Evolutionary conservation across 345 rosid genomes (phyloP), one percentile per base, ranked within the genome.

Genomic region (Erodium maritimum): DNA sequence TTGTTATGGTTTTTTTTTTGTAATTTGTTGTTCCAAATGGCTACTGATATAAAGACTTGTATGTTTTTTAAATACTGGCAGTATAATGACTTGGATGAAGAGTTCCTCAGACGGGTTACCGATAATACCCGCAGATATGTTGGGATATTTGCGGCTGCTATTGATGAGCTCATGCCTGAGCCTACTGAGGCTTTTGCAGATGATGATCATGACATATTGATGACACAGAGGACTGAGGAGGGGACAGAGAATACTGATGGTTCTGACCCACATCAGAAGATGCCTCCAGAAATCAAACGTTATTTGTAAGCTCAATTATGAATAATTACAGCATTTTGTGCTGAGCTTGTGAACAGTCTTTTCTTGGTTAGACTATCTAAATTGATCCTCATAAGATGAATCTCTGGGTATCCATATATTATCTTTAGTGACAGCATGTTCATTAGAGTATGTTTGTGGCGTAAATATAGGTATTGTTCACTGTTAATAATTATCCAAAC

Each of bases 211-310:
- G 89, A 85, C 69, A 81, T 93, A 57, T 61, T 89, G 61, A 85
- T 93, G 91, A 85, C 94, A 1, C 99, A 93, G 74, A 85, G 99
- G 74, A 72, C 88, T 0, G 95, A 89, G 63, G 95, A 83, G 60
- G 69, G 64, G 5, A 71, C 69, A 19, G 91, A 87, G 51, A 79
- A 68, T 51, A 19, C 68, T 0, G 95, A 89, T 51, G 83, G 84
- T 64, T 29, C 79, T 73, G 95, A 89, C 66, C 84, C 87, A 1
- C 85, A 52, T 50, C 84, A 85, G 78, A 82, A 71, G 65, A 90
- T 90, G 79, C 99, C 99, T 57, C 70, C 91, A 0, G 99, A 90
- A 59, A 85, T 90, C 67, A 93, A 85, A 72, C 84, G 99, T 66
- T 87, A 66, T 73, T 85, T 68, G 99, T 93, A 75, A 87, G 96